phyloP scores from a whole-genome alignment of 75 land plant genomes.

The Larix kaempferi region DNA sequence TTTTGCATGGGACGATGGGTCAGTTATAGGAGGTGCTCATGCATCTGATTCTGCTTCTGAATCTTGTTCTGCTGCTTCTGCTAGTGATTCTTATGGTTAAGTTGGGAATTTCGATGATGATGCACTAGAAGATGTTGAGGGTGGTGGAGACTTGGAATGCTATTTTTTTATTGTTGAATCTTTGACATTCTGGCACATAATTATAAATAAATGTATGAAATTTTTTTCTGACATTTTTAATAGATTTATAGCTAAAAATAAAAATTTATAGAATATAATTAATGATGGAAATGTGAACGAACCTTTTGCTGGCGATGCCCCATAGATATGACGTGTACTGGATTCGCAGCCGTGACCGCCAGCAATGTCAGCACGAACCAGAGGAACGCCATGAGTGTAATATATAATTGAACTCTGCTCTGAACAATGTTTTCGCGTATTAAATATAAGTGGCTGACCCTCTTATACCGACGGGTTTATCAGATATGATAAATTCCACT shows the following conservation, averaged over 20 bases:
- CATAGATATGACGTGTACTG: neutral
- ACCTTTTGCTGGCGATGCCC: neutral
- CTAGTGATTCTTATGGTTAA: neutral
- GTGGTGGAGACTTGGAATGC: neutral
- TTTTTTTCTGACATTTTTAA: too few species aligned
- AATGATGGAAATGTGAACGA: too few species aligned
- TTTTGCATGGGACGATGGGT: neutral
- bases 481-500: too few species aligned
- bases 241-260: too few species aligned
- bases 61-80: neutral
- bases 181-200: too few species aligned
- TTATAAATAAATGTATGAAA: too few species aligned
- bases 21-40: neutral
- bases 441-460: too few species aligned
- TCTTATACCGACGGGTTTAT: too few species aligned
- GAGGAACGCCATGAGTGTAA: neutral
- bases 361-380: neutral
- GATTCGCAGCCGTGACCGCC: neutral
- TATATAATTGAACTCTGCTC: too few species aligned
- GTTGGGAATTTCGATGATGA: neutral
- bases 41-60: neutral
- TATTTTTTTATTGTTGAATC: too few species aligned
- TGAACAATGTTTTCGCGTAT: too few species aligned
- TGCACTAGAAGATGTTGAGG: neutral
- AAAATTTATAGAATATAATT: too few species aligned